Conservation (phyloP, 2,329 filamentous ascomycete species). For the Phialophora macrospora region DNA sequence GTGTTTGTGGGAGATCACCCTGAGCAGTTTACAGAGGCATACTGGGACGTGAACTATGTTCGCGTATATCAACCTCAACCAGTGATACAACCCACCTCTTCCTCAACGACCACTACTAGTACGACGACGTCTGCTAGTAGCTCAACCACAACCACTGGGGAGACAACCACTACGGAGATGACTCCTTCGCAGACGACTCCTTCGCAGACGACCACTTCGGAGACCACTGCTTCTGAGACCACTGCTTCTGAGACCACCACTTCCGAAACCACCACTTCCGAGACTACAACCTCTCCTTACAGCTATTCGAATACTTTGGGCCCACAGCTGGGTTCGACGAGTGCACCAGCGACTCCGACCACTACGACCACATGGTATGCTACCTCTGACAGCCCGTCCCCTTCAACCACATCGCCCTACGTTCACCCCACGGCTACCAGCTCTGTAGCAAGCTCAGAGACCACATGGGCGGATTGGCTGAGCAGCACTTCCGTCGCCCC, state of each 20-base stretch:
- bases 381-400: not conserved
- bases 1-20: conserved; percentile 74
- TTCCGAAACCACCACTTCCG: not conserved
- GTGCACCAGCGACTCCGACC: not conserved
- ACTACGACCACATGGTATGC: conserved; percentile 7
- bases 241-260: conserved; percentile 4
- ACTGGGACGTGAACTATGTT: conserved; percentile 74
- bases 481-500: not conserved
- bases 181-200: conserved; percentile 19
- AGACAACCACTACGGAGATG: conserved; percentile 11
- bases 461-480: not conserved
- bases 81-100: conserved; percentile 21
- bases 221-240: conserved; percentile 9
- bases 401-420: conserved; percentile 7
- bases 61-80: conserved; percentile 59
- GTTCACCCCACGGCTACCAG: conserved; percentile 8
- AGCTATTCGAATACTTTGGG: not conserved
- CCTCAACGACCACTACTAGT: conserved; percentile 22
- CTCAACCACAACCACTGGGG: conserved; percentile 16
- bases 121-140: conserved; percentile 25
- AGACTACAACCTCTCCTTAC: not conserved
- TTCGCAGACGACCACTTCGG: not conserved
- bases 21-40: conserved; percentile 68
- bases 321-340: not conserved
- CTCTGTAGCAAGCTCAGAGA: not conserved